Conservation (phyloP, 2,329 filamentous ascomycete genomes). For the Leptographium lundbergii region DNA sequence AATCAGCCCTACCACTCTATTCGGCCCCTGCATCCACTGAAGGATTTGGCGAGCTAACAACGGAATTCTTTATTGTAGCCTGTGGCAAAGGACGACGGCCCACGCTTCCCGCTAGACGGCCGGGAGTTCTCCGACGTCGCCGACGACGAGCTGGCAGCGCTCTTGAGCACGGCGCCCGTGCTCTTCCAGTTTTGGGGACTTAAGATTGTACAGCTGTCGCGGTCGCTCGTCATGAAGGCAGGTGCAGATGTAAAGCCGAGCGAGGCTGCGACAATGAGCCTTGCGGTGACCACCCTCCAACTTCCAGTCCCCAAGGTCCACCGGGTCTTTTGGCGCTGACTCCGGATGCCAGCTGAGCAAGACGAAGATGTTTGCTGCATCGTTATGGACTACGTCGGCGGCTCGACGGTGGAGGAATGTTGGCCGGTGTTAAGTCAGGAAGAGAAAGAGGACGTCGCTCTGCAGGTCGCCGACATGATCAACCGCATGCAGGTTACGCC, state of each 20-base stretch:
- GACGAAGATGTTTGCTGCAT: too few species aligned
- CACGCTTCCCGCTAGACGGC: not conserved
- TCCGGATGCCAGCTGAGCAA: too few species aligned
- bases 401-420: not conserved
- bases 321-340: too few species aligned
- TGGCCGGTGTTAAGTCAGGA: not conserved
- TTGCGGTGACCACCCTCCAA: not conserved
- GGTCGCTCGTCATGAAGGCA: not conserved
- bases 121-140: not conserved
- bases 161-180: not conserved
- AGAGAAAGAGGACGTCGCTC: not conserved
- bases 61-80: not conserved
- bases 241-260: not conserved
- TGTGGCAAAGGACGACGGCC: not conserved
- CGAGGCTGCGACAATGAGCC: not conserved
- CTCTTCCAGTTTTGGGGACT: not conserved
- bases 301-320: too few species aligned
- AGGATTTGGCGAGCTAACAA: not conserved
- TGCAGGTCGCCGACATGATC: not conserved
- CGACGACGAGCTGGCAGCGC: not conserved
- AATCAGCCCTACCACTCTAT: too few species aligned
- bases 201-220: not conserved
- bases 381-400: not conserved
- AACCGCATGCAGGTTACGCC: not conserved
- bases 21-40: too few species aligned